Percentiles rank a stretch among this genome's conserved stretches.
phyloP scores from a whole-genome alignment of 2,329 filamentous ascomycete species.

The Ophiostoma himal-ulmi region DNA sequence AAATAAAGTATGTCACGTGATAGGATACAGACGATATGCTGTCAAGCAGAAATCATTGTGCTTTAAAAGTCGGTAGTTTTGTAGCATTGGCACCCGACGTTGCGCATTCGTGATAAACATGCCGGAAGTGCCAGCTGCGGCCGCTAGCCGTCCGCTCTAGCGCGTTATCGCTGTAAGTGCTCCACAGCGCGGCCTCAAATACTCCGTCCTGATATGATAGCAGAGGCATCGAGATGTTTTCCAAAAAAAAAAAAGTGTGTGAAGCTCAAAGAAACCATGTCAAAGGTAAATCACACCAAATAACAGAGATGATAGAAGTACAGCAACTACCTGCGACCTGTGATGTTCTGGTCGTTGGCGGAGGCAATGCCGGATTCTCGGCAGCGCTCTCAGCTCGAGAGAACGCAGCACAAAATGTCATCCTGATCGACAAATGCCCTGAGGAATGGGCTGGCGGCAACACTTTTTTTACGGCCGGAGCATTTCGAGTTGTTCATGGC shows the following conservation, averaged over 20 bases:
- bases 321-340: neutral
- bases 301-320: neutral
- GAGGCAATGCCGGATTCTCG: slow-evolving; percentile 58
- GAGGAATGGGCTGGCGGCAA: slow-evolving; percentile 57
- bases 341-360: neutral
- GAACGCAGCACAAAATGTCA: slow-evolving; percentile 39
- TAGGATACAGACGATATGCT: neutral
- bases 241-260: neutral
- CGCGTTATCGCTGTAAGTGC: neutral
- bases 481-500: slow-evolving; percentile 44
- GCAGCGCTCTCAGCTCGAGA: slow-evolving; percentile 53
- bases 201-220: neutral
- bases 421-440: slow-evolving; percentile 57
- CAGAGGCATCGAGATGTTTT: neutral
- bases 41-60: neutral
- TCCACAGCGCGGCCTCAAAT: neutral
- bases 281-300: too few relatives aligned
- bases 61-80: neutral
- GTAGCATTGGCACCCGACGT: neutral
- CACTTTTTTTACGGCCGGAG: slow-evolving; percentile 59
- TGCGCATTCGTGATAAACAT: neutral
- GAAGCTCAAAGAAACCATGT: neutral
- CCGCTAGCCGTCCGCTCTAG: neutral
- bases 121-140: neutral
- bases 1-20: neutral